Conservation (phyloP, 2,329 filamentous ascomycete genomes). For the Emericellopsis cladophorae region DNA sequence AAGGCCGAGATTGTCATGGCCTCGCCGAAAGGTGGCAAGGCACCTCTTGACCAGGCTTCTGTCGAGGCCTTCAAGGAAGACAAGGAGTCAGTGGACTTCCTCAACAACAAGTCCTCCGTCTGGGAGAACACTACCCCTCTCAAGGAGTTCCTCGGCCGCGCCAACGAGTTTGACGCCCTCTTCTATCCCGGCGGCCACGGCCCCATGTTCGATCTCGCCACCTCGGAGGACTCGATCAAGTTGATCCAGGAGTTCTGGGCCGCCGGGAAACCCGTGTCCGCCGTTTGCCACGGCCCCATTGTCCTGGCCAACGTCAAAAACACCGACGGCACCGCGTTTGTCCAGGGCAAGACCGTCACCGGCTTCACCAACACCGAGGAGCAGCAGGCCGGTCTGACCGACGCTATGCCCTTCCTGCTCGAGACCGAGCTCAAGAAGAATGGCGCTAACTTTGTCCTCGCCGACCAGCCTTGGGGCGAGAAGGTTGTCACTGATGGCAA, state of each 20-base stretch:
- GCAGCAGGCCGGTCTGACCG: slow-evolving; percentile 30
- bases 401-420: slow-evolving; percentile 45
- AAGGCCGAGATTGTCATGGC: slow-evolving; percentile 43
- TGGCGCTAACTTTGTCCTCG: slow-evolving; percentile 44
- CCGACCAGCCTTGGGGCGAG: slow-evolving; percentile 32
- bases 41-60: slow-evolving; percentile 48
- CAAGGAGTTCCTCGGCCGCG: slow-evolving; percentile 39
- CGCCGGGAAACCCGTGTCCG: slow-evolving; percentile 48
- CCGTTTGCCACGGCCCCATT: slow-evolving; percentile 58
- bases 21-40: slow-evolving; percentile 48
- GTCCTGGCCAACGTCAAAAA: slow-evolving; percentile 46
- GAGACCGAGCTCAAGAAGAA: slow-evolving; percentile 40
- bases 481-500: slow-evolving; percentile 37
- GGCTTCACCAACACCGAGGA: slow-evolving; percentile 50
- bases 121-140: slow-evolving; percentile 54
- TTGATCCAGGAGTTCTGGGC: slow-evolving; percentile 50
- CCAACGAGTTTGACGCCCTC: slow-evolving; percentile 49
- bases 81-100: slow-evolving; percentile 36
- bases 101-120: slow-evolving; percentile 39
- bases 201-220: slow-evolving; percentile 55
- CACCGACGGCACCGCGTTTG: slow-evolving; percentile 33
- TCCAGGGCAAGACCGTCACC: slow-evolving; percentile 44
- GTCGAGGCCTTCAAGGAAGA: slow-evolving; percentile 43
- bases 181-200: slow-evolving; percentile 47
- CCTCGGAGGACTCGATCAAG: slow-evolving; percentile 40